phyloP scores from a whole-genome alignment of 495 filamentous ascomycete genomes.

The Tuber magnatum region DNA sequence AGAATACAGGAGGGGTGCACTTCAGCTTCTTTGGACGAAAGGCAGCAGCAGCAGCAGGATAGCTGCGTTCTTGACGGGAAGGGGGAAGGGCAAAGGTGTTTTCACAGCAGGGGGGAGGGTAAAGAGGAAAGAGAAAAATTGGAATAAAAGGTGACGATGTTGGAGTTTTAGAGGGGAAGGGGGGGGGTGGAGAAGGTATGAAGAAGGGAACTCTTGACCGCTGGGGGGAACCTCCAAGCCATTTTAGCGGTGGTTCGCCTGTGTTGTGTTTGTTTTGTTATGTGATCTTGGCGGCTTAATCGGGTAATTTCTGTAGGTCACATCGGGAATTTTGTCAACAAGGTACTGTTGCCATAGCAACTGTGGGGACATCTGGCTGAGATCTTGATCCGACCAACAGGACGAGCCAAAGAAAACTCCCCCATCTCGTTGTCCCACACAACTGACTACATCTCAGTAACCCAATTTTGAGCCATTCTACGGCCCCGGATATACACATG shows the following conservation, averaged over 20 bases:
- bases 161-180: slow-evolving; percentile 7
- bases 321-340: slow-evolving; percentile 19
- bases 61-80: background rate
- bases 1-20: background rate
- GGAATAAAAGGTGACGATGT: slow-evolving; percentile 5
- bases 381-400: slow-evolving; percentile 14
- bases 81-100: background rate
- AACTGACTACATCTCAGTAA: slow-evolving; percentile 14
- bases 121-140: background rate
- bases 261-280: slow-evolving; percentile 36
- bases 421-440: slow-evolving; percentile 20
- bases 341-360: slow-evolving; percentile 14
- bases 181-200: slow-evolving; percentile 12
- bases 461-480: slow-evolving; percentile 4
- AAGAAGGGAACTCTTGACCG: slow-evolving; percentile 9
- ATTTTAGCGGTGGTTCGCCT: slow-evolving; percentile 28
- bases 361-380: background rate
- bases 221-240: slow-evolving; percentile 29
- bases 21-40: slow-evolving; percentile 1
- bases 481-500: background rate
- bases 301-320: slow-evolving; percentile 9
- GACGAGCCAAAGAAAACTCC: too few relatives aligned
- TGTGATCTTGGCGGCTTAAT: slow-evolving; percentile 22
- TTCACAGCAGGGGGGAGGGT: background rate
- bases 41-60: background rate